These are phyloP conservation scores for Sporothrix pallida DNA, from an alignment of 2,329 filamentous ascomycete genomes.

Conservation along the genomic window DNA sequence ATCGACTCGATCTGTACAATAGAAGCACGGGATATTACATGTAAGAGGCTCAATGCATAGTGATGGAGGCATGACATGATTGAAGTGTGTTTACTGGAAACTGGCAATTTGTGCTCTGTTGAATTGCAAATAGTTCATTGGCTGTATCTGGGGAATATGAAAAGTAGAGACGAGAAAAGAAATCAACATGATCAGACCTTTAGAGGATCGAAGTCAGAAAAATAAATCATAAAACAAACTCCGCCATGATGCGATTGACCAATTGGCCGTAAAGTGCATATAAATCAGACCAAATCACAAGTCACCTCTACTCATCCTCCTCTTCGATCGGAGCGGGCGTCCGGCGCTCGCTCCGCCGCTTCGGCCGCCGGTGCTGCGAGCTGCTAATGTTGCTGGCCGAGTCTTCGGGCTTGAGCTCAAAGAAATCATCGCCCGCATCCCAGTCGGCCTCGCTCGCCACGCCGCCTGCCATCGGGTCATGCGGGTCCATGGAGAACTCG, in stretches of 20 bases:
- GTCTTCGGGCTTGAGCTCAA: constrained; percentile 75
- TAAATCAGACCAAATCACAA: neutral
- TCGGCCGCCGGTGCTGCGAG: constrained; percentile 69
- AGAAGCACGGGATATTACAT: neutral
- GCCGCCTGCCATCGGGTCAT: constrained; percentile 16
- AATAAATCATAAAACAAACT: too few species aligned
- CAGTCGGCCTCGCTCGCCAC: constrained; percentile 58
- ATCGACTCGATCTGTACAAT: neutral
- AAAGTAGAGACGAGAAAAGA: neutral
- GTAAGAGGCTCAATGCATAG: neutral
- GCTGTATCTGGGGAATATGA: constrained; percentile 25
- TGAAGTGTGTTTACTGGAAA: neutral
- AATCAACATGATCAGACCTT: too few species aligned
- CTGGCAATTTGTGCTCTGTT: neutral
- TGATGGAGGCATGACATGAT: neutral
- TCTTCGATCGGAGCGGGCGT: constrained; percentile 77
- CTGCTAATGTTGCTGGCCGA: constrained; percentile 81
- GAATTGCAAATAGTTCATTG: neutral
- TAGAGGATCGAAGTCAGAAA: too few species aligned
- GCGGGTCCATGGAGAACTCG: constrained; percentile 32
- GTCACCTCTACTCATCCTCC: constrained; percentile 55
- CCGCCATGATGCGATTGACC: too few species aligned
- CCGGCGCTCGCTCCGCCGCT: constrained; percentile 69
- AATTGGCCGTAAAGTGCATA: too few species aligned
- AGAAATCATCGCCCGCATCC: constrained; percentile 63